These are phyloP conservation scores for Kurtzmaniella natalensis DNA, from an alignment of 1,139 yeast species.

Conservation along the genomic window DNA sequence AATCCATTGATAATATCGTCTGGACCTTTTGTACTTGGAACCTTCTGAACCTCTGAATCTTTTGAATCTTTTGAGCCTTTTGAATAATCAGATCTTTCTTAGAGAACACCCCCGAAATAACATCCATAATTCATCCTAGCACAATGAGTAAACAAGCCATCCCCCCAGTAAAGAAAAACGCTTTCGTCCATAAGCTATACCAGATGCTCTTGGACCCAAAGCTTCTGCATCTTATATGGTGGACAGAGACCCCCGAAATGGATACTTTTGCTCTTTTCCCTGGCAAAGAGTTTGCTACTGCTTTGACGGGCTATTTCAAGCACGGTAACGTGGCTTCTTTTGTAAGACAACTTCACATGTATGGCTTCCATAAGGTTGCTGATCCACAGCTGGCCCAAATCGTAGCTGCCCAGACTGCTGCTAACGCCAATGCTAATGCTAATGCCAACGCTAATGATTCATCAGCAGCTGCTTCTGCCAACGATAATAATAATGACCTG, in stretches of 20 bases:
- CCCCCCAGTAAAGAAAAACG: slow-evolving; percentile 47
- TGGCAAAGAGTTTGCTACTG: slow-evolving; percentile 41
- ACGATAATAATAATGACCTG: slow-evolving; percentile 3
- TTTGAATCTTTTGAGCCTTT: background rate
- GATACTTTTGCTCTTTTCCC: slow-evolving; percentile 64
- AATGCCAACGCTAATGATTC: slow-evolving; percentile 6
- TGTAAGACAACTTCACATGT: slow-evolving; percentile 47
- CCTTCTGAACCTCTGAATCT: background rate
- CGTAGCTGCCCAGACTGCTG: slow-evolving; percentile 14
- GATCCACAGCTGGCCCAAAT: slow-evolving; percentile 26
- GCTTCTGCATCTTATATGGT: slow-evolving; percentile 56
- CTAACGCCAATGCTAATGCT: slow-evolving; percentile 7
- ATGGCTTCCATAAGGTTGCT: slow-evolving; percentile 51
- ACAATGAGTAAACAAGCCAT: slow-evolving; percentile 17
- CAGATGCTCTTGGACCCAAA: slow-evolving; percentile 55
- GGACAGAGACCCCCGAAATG: slow-evolving; percentile 62
- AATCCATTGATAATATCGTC: background rate
- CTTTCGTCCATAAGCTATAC: slow-evolving; percentile 61
- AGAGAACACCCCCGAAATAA: background rate
- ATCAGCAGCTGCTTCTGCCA: slow-evolving; percentile 8
- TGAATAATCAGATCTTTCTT: background rate
- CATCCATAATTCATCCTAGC: background rate
- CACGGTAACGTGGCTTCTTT: slow-evolving; percentile 47
- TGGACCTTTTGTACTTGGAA: background rate
- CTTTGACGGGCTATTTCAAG: slow-evolving; percentile 40